These are phyloP conservation scores for Trichaptum fuscoviolaceum DNA, from an alignment of 768 basidiomycete genomes.

Conservation along the genomic window DNA sequence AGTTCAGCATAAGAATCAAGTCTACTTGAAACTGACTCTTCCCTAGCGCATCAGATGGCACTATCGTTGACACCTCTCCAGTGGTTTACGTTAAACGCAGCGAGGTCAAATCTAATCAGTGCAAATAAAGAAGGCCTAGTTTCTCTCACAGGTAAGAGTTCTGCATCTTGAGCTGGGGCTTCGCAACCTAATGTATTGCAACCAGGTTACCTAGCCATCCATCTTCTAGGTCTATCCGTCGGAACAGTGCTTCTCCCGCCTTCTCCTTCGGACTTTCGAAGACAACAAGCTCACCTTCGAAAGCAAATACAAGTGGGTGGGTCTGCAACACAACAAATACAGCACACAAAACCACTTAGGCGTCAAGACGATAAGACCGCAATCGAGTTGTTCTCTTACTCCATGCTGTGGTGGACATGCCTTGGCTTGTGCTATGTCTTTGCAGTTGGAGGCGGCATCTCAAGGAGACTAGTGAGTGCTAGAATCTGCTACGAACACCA, in stretches of 20 bases:
- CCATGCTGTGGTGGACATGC: slow-evolving; percentile 72
- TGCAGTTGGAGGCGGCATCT: slow-evolving; percentile 39
- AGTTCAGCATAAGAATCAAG: slow-evolving; percentile 15
- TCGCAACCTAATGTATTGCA: not conserved
- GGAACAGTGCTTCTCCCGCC: slow-evolving; percentile 81
- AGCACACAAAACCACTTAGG: not conserved
- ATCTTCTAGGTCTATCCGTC: slow-evolving; percentile 76
- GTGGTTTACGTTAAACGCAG: slow-evolving; percentile 57
- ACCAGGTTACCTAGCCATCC: slow-evolving; percentile 84
- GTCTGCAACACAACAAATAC: not conserved
- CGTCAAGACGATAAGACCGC: slow-evolving; percentile 71
- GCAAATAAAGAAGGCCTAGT: slow-evolving; percentile 92
- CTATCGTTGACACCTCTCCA: slow-evolving; percentile 55
- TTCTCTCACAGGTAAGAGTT: slow-evolving; percentile 57
- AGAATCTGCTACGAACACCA: not conserved
- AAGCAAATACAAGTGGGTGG: not conserved
- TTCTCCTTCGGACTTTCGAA: slow-evolving; percentile 65
- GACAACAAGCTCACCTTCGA: slow-evolving; percentile 30
- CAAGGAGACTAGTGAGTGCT: slow-evolving; percentile 53
- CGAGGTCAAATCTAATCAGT: slow-evolving; percentile 58
- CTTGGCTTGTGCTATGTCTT: slow-evolving; percentile 35
- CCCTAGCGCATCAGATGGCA: slow-evolving; percentile 63
- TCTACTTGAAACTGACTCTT: not conserved
- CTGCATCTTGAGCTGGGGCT: not conserved
- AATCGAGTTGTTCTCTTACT: slow-evolving; percentile 71